These are phyloP conservation scores for Clarireedia paspali DNA, from an alignment of 2,329 filamentous ascomycete species.

Conservation along the genomic window DNA sequence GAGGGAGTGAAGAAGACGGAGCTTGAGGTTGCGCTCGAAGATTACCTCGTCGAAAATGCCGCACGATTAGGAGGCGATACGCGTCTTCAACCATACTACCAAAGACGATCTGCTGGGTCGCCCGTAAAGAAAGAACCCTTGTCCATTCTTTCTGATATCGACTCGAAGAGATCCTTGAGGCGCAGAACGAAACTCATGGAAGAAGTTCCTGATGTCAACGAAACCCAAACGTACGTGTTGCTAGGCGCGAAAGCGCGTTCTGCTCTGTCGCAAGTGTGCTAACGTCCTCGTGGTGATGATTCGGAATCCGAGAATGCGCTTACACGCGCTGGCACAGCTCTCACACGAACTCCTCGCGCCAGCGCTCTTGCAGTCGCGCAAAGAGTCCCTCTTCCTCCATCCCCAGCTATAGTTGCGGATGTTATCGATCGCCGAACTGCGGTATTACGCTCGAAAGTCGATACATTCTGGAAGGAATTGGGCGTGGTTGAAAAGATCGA, in stretches of 20 bases:
- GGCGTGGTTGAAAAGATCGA: conserved; percentile 60
- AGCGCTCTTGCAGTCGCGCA: conserved; percentile 33
- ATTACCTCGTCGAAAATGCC: conserved; percentile 63
- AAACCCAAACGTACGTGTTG: conserved; percentile 22
- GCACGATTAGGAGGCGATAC: conserved; percentile 55
- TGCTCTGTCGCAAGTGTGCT: conserved; percentile 10
- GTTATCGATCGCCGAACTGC: conserved; percentile 66
- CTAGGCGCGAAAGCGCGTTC: conserved; percentile 17
- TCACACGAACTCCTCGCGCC: conserved; percentile 26
- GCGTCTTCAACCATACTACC: conserved; percentile 69
- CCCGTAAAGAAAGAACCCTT: conserved; percentile 51
- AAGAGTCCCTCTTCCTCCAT: conserved; percentile 68
- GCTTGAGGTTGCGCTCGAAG: conserved; percentile 67
- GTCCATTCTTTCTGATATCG: conserved; percentile 31
- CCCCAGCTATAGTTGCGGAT: conserved; percentile 69
- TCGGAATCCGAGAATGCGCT: conserved; percentile 26
- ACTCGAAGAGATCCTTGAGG: conserved; percentile 37
- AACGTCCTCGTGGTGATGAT: conserved; percentile 24
- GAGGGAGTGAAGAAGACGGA: conserved; percentile 70
- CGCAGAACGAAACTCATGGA: conserved; percentile 38
- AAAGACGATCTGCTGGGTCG: conserved; percentile 53
- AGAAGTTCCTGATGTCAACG: conserved; percentile 19
- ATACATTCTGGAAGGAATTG: conserved; percentile 55
- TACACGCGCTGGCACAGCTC: conserved; percentile 23
- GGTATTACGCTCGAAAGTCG: conserved; percentile 58